Evolutionary conservation across 1,284 basidiomycete species (phyloP).

Genomic region (Polyporus tsugae): DNA sequence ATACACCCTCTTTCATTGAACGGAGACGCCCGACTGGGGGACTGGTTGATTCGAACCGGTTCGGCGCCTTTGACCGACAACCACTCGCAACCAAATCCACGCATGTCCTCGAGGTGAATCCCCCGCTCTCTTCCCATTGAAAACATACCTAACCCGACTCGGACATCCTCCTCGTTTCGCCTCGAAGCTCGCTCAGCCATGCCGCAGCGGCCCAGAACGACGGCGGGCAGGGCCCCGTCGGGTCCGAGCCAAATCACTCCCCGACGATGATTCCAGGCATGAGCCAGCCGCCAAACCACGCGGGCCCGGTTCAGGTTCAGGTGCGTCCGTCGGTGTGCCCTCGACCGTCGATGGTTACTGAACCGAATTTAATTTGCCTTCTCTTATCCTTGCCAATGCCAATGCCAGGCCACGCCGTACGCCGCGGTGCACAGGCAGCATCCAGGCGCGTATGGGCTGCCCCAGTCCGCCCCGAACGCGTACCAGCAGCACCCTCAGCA

Average conservation of each 20-base stretch:
- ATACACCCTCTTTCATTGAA: not conserved
- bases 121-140: not conserved
- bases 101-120: constrained; percentile 30
- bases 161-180: not conserved
- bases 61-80: constrained; percentile 29
- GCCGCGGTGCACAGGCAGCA: constrained; percentile 25
- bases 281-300: constrained; percentile 32
- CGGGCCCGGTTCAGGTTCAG: constrained; percentile 33
- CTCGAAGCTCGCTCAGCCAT: constrained; percentile 31
- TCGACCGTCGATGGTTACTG: not conserved
- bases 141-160: not conserved
- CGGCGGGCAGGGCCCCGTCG: constrained; percentile 15
- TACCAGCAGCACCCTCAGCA: constrained; percentile 13
- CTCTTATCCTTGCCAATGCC: not conserved
- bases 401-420: constrained; percentile 9
- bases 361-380: not conserved
- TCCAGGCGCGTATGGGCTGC: constrained; percentile 10
- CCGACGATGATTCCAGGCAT: constrained; percentile 27
- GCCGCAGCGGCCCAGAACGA: constrained; percentile 19
- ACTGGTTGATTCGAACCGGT: constrained; percentile 31
- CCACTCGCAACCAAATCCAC: constrained; percentile 22
- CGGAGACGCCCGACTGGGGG: not conserved
- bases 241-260: constrained; percentile 32
- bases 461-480: constrained; percentile 17
- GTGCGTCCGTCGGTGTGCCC: constrained; percentile 16